Base-by-base conservation (phyloP, 208 protist species). In the Trypanosoma caninum region DNA sequence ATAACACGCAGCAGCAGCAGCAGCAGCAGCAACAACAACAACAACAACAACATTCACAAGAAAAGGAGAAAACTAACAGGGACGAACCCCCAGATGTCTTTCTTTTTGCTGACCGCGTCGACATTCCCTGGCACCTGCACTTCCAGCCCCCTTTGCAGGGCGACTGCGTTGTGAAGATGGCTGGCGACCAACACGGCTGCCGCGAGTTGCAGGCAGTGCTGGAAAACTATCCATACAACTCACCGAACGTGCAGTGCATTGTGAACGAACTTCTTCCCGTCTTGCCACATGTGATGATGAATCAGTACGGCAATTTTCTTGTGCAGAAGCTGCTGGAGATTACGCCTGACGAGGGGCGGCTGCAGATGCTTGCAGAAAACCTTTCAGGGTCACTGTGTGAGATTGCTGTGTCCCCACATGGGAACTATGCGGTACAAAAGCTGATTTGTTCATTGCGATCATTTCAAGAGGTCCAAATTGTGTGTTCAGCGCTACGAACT, bases 291-390 rank as follows among this genome's bases (percentile, higher is more conserved):
- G 74, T 99, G 16, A 99, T 99, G 97, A 85, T 80, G 10, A 94
- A 98, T 72, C 93, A 89, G 46, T 98, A 98, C 66, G 97, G 97
- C 41, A 99, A 99, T 72, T 99, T 98, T 59, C 76, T 99, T 7
- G 94, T 97, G 33, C 96, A 98, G 74, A 98, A 98, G 60, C 61
- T 98, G 0, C 73, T 87, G 31, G 79, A 90, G 42, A 68, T 86
- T 52, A 68, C 77, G 31, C 72, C 76, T 2, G 51, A 77, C 34
- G 54, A 65, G 18, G 68, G 73, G 44, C 76, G 79, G 22, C 42
- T 72, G 48, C 59, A 62, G 11, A 52, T 90, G 56, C 56, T 98
- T n/a, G 51, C 57, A 7, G 31, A 72, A 40, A 62, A 83, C 16
- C 76, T 97, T n/a, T 69, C 76, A 1, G 64, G 65, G 6, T 61